Percentiles rank a stretch among this genome's conserved stretches.
Conservation (phyloP, 495 filamentous ascomycete species). For the Chaetomium tenue region DNA sequence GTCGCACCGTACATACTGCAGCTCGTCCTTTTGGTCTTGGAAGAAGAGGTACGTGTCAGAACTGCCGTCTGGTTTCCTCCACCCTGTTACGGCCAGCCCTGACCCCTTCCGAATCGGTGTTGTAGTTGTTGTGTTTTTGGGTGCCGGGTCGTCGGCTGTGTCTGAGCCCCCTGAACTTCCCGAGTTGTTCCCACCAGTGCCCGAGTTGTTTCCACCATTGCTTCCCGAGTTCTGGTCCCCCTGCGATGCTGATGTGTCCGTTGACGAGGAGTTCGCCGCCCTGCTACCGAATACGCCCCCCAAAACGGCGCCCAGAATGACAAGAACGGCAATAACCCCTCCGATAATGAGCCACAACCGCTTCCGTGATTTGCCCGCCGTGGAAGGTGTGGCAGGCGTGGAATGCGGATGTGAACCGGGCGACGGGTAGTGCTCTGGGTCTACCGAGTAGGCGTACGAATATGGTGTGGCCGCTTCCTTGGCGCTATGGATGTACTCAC, state of each 20-base stretch:
- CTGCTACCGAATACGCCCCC: constrained; percentile 24
- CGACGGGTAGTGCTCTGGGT: background rate
- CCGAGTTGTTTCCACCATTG: too few species aligned
- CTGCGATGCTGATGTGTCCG: background rate
- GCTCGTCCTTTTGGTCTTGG: constrained; percentile 15
- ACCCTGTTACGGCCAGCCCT: constrained; percentile 20
- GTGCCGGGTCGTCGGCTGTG: background rate
- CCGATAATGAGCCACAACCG: constrained; percentile 15
- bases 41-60: constrained; percentile 24
- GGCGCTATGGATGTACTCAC: background rate
- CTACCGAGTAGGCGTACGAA: background rate
- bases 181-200: background rate
- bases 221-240: background rate
- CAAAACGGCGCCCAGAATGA: constrained; percentile 17
- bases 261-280: constrained; percentile 3
- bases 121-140: background rate
- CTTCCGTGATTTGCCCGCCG: background rate
- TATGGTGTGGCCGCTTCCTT: background rate
- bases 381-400: background rate
- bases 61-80: constrained; percentile 19
- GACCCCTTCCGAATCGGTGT: constrained; percentile 21
- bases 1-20: constrained; percentile 21
- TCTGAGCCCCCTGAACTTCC: background rate
- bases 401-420: background rate
- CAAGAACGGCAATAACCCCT: constrained; percentile 1